phyloP scores from a whole-genome alignment of 2,329 filamentous ascomycete genomes.

The Hansfordia pulvinata region DNA sequence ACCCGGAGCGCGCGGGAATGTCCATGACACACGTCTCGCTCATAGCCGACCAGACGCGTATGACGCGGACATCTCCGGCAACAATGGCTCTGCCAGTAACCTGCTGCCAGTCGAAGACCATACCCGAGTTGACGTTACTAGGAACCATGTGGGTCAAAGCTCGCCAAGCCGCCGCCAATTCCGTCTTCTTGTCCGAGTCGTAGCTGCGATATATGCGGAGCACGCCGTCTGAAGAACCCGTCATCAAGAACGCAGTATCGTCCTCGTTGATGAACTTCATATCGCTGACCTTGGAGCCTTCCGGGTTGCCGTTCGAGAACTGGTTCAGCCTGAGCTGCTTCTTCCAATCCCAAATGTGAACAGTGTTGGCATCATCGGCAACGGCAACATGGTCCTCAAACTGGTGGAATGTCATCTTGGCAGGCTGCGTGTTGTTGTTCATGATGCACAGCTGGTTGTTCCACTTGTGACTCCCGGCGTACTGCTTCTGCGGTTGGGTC shows the following conservation, averaged over 20 bases:
- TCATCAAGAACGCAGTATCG: slow-evolving; percentile 88
- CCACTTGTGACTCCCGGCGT: slow-evolving; percentile 73
- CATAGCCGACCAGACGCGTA: slow-evolving; percentile 90
- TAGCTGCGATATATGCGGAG: slow-evolving; percentile 90
- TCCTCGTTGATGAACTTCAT: slow-evolving; percentile 98
- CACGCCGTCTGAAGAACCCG: slow-evolving; percentile 87
- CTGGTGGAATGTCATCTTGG: slow-evolving; percentile 92
- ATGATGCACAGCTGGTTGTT: slow-evolving; percentile 71
- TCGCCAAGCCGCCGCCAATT: slow-evolving; percentile 82
- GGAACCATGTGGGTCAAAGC: slow-evolving; percentile 88
- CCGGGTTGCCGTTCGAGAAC: slow-evolving; percentile 90
- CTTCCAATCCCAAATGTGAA: slow-evolving; percentile 91
- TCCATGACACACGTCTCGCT: slow-evolving; percentile 88
- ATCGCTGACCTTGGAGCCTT: slow-evolving; percentile 84
- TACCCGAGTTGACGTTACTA: slow-evolving; percentile 84
- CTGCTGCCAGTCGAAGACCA: slow-evolving; percentile 98
- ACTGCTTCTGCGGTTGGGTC: slow-evolving; percentile 85
- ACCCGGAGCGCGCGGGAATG: slow-evolving; percentile 86
- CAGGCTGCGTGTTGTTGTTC: slow-evolving; percentile 79
- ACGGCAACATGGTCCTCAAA: slow-evolving; percentile 94
- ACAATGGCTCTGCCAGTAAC: slow-evolving; percentile 92
- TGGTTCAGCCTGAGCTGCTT: slow-evolving; percentile 59
- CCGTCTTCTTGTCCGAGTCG: slow-evolving; percentile 60
- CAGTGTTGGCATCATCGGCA: slow-evolving; percentile 81
- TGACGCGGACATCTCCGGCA: slow-evolving; percentile 88